These are phyloP conservation scores for Ambrosiella cleistominuta DNA, from an alignment of 2,329 filamentous ascomycete species.

Conservation along the genomic window DNA sequence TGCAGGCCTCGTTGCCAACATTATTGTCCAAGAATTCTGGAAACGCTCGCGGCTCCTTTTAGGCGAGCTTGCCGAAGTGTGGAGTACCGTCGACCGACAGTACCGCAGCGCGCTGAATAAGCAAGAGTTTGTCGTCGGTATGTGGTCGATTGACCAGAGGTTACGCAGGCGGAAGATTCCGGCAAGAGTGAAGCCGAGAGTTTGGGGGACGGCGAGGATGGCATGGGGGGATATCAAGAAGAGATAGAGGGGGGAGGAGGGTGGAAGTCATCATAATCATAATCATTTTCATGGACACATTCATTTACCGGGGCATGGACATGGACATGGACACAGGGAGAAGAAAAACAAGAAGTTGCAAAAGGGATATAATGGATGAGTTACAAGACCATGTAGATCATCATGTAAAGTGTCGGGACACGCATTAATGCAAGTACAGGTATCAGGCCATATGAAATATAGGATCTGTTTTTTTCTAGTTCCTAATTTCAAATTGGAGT, in stretches of 20 bases:
- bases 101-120: conserved; percentile 38
- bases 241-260: too few species aligned
- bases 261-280: neutral
- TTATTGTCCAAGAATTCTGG: conserved; percentile 64
- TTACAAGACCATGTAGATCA: neutral
- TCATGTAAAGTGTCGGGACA: too few species aligned
- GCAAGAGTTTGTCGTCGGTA: conserved; percentile 64
- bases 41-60: conserved; percentile 46
- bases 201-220: conserved; percentile 52
- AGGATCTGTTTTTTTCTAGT: too few species aligned
- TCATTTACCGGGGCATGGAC: neutral
- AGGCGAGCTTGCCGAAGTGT: conserved; percentile 57
- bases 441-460: neutral
- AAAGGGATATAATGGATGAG: neutral
- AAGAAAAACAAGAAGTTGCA: neutral
- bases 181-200: conserved; percentile 49
- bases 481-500: too few species aligned
- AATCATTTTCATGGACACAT: neutral
- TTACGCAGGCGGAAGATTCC: conserved; percentile 67
- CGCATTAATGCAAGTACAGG: neutral
- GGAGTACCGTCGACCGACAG: conserved; percentile 51
- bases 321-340: neutral
- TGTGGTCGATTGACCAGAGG: conserved; percentile 69
- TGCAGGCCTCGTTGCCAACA: conserved; percentile 41
- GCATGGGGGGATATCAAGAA: conserved; percentile 18